Base-by-base conservation (phyloP, 768 basidiomycete species). In the Mycena alexandri region DNA sequence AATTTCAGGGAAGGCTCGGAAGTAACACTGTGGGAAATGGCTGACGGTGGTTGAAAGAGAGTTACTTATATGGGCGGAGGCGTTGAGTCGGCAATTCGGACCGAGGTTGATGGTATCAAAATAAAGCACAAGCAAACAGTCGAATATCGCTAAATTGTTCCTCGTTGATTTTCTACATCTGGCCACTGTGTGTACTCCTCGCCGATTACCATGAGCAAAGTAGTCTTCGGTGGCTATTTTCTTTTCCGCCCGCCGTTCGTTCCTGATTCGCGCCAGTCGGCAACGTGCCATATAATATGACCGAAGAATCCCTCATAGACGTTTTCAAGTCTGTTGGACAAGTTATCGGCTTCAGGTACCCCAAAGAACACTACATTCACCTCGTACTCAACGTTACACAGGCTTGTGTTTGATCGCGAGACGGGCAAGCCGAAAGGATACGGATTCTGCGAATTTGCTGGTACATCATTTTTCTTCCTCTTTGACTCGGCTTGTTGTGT, bases 381-480 rank as follows among this genome's bases (percentile, higher is more conserved):
- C 24, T 16, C 36, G n/a, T 47, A 34, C 54, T 62, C 50, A 54
- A 42, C 11, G 56, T 64, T 63, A 60, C 67, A 34, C 72, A 95
- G 94, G 77, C 85, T 95, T 53, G 93, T 95, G 52, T 94, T 93
- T 79, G 94, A 95, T 82, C 84, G 94, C 75, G 94, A 94, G 64
- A 95, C 95, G n/a, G 95, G 94, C 61, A 96, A 96, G 77, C 94
- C 95, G 56, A 92, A 91, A 80, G 95, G 95, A 33, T 97, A 96
- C 78, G 95, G 95, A 22, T 95, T 95, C 75, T 95, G 94, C 83
- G 94, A 95, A 87, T 96, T 94, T 74, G 88, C 91, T 71, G 94
- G 93, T 94, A 87, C 82, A 85, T 84, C 75, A 75, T 80, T 76
- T 75, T 71, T 76, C 29, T 75, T 72, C 75, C 29, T 73, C 63